phyloP scores from a whole-genome alignment of 2,329 filamentous ascomycete species.

The Calonectria henricotiae region DNA sequence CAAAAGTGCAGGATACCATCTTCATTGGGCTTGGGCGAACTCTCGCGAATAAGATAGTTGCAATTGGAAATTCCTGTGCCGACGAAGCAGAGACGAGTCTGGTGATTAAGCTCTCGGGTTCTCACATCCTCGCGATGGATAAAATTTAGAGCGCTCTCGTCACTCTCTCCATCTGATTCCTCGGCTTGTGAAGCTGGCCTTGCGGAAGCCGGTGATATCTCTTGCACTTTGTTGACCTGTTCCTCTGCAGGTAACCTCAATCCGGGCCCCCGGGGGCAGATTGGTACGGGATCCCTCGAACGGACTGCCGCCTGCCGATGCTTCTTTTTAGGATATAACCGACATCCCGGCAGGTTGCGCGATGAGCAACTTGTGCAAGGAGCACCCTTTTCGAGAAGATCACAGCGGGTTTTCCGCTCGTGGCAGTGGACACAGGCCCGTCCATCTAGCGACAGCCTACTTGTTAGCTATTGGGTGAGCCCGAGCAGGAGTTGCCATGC shows the following conservation, averaged over 20 bases:
- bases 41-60: conserved; percentile 8
- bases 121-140: conserved; percentile 9
- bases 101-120: background rate
- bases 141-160: background rate
- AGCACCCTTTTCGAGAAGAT: background rate
- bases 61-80: conserved; percentile 9
- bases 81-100: conserved; percentile 1
- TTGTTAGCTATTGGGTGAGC: background rate
- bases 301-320: background rate
- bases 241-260: too few species aligned
- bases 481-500: background rate
- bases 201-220: background rate
- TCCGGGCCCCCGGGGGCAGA: background rate
- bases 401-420: background rate
- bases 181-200: background rate
- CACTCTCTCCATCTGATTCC: background rate
- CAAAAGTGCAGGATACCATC: conserved; percentile 8
- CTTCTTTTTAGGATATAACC: conserved; percentile 5
- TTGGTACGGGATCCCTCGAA: background rate
- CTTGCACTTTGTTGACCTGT: background rate
- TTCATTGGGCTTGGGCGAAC: background rate
- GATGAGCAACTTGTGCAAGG: conserved; percentile 3
- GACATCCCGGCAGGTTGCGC: background rate
- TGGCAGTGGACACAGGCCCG: conserved; percentile 15
- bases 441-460: background rate